These are phyloP conservation scores for Mycena filopes DNA, from an alignment of 768 basidiomycete genomes.

Conservation along the genomic window DNA sequence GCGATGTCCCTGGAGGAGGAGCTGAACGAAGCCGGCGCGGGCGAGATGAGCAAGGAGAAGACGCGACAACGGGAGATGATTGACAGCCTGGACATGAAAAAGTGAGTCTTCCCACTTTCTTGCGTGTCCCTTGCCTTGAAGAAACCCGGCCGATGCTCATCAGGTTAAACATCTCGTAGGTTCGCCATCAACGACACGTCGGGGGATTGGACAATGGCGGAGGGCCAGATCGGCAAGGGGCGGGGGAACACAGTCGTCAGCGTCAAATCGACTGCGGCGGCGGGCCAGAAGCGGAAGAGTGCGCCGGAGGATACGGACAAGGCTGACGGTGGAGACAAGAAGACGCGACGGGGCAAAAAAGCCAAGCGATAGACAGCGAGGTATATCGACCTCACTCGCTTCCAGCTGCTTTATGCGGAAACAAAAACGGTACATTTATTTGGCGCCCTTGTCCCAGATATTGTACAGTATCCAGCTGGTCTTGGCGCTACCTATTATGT, in stretches of 20 bases:
- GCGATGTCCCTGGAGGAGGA: constrained; percentile 68
- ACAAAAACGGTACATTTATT: constrained; percentile 3
- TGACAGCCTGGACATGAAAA: constrained; percentile 85
- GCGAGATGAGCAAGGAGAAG: constrained; percentile 71
- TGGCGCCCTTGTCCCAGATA: neutral
- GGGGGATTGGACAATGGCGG: constrained; percentile 81
- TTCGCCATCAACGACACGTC: constrained; percentile 78
- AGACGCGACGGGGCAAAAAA: constrained; percentile 58
- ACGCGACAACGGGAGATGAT: constrained; percentile 91
- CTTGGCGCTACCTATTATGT: neutral
- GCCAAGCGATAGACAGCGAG: constrained; percentile 47
- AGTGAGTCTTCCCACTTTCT: constrained; percentile 63
- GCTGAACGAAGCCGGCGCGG: constrained; percentile 80
- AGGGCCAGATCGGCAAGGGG: constrained; percentile 70
- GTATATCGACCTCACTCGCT: neutral
- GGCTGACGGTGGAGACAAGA: constrained; percentile 52
- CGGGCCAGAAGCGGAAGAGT: constrained; percentile 69
- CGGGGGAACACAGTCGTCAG: constrained; percentile 77
- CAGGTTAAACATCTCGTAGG: constrained; percentile 50
- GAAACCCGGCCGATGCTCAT: constrained; percentile 21
- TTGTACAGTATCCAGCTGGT: neutral
- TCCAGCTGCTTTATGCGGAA: neutral
- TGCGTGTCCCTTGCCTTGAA: constrained; percentile 31
- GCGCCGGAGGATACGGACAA: constrained; percentile 51
- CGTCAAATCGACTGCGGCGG: constrained; percentile 61